Conservation (phyloP, 176 grass and related monocot genomes). For the Carex myosuroides region DNA sequence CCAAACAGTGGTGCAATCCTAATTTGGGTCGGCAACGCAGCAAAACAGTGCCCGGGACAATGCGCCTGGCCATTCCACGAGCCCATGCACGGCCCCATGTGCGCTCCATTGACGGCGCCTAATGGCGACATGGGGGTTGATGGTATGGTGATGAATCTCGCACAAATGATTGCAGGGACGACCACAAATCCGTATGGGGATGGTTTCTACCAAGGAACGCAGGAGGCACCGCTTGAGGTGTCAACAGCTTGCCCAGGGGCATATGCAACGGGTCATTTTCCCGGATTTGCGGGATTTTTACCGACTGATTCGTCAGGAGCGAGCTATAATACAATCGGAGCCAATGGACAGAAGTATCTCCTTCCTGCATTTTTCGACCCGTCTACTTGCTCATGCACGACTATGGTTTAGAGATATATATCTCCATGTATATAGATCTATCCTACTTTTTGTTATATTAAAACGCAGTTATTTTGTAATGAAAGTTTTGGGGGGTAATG, state of each 20-base stretch:
- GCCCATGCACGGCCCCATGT: conserved; percentile 27
- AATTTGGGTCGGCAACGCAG: conserved; percentile 51
- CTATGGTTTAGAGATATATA: conserved; percentile 21
- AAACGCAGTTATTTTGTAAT: neutral
- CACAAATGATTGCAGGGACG: conserved; percentile 31
- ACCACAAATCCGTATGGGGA: conserved; percentile 45
- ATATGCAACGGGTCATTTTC: conserved; percentile 42
- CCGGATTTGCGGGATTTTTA: conserved; percentile 37
- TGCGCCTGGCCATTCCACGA: conserved; percentile 67
- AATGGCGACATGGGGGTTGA: conserved; percentile 47
- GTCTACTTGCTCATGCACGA: conserved; percentile 13
- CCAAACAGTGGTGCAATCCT: conserved; percentile 1
- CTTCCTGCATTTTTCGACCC: conserved; percentile 50
- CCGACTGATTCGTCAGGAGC: conserved; percentile 26
- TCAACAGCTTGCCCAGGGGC: conserved; percentile 42
- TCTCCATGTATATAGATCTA: neutral
- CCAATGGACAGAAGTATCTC: conserved; percentile 41
- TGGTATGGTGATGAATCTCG: conserved; percentile 40
- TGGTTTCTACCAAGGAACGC: conserved; percentile 52
- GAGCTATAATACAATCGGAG: conserved; percentile 46
- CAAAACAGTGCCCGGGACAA: conserved; percentile 38
- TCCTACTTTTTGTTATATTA: neutral
- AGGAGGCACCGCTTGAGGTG: conserved; percentile 36
- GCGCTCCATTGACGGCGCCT: conserved; percentile 21
- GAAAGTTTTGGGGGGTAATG: neutral